Evolutionary conservation across 495 filamentous ascomycete genomes (phyloP), one percentile per base, ranked within the genome.

Genomic region (Lophium mytilinum): DNA sequence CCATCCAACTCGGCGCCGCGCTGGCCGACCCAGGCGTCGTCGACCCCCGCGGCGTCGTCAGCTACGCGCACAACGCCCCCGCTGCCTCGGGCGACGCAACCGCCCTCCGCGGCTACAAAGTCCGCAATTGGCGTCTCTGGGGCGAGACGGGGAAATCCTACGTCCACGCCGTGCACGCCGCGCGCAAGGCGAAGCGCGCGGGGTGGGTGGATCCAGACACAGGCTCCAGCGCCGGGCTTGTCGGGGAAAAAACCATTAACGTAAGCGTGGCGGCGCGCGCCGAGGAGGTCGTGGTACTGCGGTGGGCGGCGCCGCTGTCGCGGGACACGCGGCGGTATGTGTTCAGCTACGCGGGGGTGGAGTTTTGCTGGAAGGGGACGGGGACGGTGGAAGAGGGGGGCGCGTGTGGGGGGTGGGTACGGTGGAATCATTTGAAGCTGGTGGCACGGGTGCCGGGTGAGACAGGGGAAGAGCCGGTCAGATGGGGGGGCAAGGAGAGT

Each of bases 291-390:
- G 62, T 61, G 4, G 57, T 57, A 39, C 50, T 66, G 30, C 57
- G 39, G 9, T 66, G 63, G 63, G 43, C 46, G 19, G 52, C 46
- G 1, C 63, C 63, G 36, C 57, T 66, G 39, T 59, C 56, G 4
- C 45, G 45, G 8, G 24, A 60, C 33, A 24, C 61, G 18, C 50
- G 61, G 4, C 46, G 39, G 12, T 60, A 64, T 18, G 46, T 59
- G 33, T 64, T 64, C 48, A 46, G 39, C 10, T 64, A 52, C 37
- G 17, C 3, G 8, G 56, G 52, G 9, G 52, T 64, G 33, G 56
- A 64, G 18, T 64, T 64, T 49, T 59, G 48, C 48, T 64, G 61
- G 61, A 64, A 64, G 36, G 61, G 61, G 14, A 64, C 61, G 4
- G 39, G 56, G 4, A 56, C 52, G 6, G 52, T 59, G 15, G 56